phyloP scores from a whole-genome alignment of 1,139 yeast genomes.

The Meyerozyma sp. region DNA sequence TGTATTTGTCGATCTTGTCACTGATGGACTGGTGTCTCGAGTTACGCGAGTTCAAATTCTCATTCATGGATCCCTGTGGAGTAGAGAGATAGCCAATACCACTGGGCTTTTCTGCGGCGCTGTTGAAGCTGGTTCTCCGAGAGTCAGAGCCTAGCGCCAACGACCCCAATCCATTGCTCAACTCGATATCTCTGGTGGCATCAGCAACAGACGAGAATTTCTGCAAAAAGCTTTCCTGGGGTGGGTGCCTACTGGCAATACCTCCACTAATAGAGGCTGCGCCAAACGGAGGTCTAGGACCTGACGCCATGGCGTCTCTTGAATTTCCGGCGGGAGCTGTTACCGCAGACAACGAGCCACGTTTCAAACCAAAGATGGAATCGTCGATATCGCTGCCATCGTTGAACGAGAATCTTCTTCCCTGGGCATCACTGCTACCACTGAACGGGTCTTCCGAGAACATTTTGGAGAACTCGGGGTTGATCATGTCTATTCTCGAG shows the following conservation, averaged over 20 bases:
- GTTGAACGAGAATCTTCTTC: constrained; percentile 32
- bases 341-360: constrained; percentile 45
- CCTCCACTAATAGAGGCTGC: constrained; percentile 63
- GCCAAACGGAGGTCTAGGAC: constrained; percentile 37
- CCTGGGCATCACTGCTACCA: constrained; percentile 6
- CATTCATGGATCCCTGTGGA: constrained; percentile 48
- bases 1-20: constrained; percentile 59
- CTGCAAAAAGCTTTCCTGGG: constrained; percentile 51
- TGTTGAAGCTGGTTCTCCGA: constrained; percentile 49
- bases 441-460: constrained; percentile 11
- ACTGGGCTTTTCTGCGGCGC: constrained; percentile 8
- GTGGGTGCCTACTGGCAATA: constrained; percentile 43
- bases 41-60: constrained; percentile 40
- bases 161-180: constrained; percentile 27
- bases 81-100: constrained; percentile 17
- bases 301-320: constrained; percentile 9
- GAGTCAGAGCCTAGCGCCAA: constrained; percentile 21
- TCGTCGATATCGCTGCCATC: constrained; percentile 43
- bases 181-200: constrained; percentile 71
- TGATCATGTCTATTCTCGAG: constrained; percentile 33
- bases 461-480: constrained; percentile 45
- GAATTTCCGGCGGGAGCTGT: constrained; percentile 36
- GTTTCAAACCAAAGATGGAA: constrained; percentile 38
- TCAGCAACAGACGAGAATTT: constrained; percentile 75
- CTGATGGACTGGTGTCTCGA: constrained; percentile 57